Percentiles rank a stretch among this genome's conserved stretches.
Conservation (phyloP, 1,284 basidiomycete species). For the Ustilago curta region DNA sequence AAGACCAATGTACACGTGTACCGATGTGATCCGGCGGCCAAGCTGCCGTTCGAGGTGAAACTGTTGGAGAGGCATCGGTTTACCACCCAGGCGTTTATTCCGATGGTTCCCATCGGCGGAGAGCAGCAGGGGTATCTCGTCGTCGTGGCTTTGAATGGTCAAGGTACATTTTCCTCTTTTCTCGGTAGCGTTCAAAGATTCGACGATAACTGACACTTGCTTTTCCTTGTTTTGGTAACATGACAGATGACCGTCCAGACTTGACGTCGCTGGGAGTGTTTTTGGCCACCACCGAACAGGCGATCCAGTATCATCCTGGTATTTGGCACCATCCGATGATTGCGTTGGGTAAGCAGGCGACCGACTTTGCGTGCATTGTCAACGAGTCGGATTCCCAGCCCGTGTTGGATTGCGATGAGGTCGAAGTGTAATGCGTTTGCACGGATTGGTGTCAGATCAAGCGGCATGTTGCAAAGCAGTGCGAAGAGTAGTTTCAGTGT, state of each 20-base stretch:
- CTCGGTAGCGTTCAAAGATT: background rate
- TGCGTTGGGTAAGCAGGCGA: conserved; percentile 48
- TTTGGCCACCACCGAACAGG: conserved; percentile 53
- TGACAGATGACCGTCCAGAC: conserved; percentile 62
- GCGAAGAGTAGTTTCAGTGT: no score
- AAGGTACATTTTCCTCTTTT: conserved; percentile 29
- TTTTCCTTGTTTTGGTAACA: background rate
- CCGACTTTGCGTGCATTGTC: conserved; percentile 65
- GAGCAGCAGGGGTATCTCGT: conserved; percentile 58
- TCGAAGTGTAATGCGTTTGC: conserved; percentile 25
- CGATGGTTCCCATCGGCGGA: conserved; percentile 37
- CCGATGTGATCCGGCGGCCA: conserved; percentile 40
- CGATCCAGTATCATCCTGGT: conserved; percentile 61
- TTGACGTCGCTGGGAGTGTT: conserved; percentile 57
- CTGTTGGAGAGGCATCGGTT: conserved; percentile 64
- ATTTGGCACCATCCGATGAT: conserved; percentile 66
- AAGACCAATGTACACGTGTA: conserved; percentile 63
- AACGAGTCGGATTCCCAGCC: conserved; percentile 51
- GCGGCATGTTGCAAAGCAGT: background rate
- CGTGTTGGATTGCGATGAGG: conserved; percentile 56
- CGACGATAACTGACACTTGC: conserved; percentile 4
- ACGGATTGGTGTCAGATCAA: background rate
- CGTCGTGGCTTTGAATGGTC: conserved; percentile 60
- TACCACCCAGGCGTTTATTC: conserved; percentile 63
- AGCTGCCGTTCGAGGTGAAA: conserved; percentile 54